Evolutionary conservation across 192 early-diverging fungal genomes (phyloP).

Genomic region (Lunasporangiospora selenospora): DNA sequence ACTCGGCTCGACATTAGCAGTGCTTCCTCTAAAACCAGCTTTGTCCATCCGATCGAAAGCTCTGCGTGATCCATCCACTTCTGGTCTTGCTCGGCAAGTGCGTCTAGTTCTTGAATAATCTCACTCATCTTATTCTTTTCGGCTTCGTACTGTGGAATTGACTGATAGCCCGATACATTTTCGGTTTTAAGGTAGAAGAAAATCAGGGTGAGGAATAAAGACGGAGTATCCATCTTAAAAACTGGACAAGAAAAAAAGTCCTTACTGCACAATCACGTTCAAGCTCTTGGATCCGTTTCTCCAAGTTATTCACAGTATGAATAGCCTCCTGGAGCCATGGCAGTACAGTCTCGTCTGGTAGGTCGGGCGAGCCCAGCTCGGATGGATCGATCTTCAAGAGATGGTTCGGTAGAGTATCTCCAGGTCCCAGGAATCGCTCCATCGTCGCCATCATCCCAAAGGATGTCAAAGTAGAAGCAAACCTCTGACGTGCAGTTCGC

Average conservation of each 20-base stretch:
- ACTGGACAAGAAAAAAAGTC: not conserved
- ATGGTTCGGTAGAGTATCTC: too few species aligned
- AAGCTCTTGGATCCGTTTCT: constrained; percentile 20
- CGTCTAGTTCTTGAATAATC: constrained; percentile 21
- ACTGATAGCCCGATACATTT: constrained; percentile 1
- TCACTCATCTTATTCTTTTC: constrained; percentile 16
- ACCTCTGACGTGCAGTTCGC: too few species aligned
- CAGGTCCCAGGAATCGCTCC: too few species aligned
- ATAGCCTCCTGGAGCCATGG: constrained; percentile 31
- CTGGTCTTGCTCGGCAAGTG: constrained; percentile 9
- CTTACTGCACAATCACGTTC: constrained; percentile 21
- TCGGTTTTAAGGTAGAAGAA: not conserved
- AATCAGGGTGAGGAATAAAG: too few species aligned
- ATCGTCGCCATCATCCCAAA: too few species aligned
- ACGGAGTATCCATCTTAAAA: too few species aligned
- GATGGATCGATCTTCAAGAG: too few species aligned
- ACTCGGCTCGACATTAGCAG: too few species aligned
- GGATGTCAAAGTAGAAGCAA: too few species aligned
- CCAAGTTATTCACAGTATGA: constrained; percentile 14
- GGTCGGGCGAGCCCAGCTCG: too few species aligned
- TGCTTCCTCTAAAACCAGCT: constrained; percentile 20
- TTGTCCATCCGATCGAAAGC: constrained; percentile 5
- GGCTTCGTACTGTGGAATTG: constrained; percentile 29
- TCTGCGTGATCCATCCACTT: constrained; percentile 19
- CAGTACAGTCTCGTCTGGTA: too few species aligned